Evolutionary conservation across 2,329 filamentous ascomycete genomes (phyloP).

Genomic region (Colletotrichum ledebouriae): DNA sequence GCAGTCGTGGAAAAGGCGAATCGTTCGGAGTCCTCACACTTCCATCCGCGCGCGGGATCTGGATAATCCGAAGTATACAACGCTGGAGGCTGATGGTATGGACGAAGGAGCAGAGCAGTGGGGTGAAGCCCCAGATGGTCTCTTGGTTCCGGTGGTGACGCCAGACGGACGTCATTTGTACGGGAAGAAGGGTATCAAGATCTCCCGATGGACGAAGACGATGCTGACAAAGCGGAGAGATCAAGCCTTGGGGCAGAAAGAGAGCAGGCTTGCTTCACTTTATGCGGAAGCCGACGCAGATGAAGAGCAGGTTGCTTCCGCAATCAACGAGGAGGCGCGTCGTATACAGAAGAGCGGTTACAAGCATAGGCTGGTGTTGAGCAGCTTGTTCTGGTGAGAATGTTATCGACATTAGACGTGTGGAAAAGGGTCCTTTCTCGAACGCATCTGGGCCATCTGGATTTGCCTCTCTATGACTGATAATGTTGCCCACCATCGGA

Average conservation of each 20-base stretch:
- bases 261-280: constrained; percentile 5
- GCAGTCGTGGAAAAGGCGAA: constrained; percentile 10
- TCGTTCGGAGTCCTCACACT: constrained; percentile 11
- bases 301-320: not conserved
- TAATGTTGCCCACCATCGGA: no score
- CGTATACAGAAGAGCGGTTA: constrained; percentile 4
- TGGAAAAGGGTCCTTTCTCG: no score
- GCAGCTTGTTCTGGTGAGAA: constrained; percentile 19
- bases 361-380: constrained; percentile 5
- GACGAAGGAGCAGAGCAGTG: no score
- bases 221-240: constrained; percentile 32
- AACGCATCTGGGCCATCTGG: no score
- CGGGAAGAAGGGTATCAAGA: constrained; percentile 12
- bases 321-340: not conserved
- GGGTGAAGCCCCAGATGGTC: not conserved
- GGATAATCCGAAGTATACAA: not conserved
- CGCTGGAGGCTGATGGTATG: not conserved
- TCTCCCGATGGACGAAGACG: constrained; percentile 6
- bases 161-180: constrained; percentile 25
- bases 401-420: not conserved
- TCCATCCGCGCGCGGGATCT: constrained; percentile 10
- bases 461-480: no score
- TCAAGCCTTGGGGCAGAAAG: constrained; percentile 14
- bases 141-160: constrained; percentile 24
- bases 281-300: not conserved